These are phyloP conservation scores for Nicotiana rustica DNA, from an alignment of 305 asterid genomes.

Conservation along the genomic window DNA sequence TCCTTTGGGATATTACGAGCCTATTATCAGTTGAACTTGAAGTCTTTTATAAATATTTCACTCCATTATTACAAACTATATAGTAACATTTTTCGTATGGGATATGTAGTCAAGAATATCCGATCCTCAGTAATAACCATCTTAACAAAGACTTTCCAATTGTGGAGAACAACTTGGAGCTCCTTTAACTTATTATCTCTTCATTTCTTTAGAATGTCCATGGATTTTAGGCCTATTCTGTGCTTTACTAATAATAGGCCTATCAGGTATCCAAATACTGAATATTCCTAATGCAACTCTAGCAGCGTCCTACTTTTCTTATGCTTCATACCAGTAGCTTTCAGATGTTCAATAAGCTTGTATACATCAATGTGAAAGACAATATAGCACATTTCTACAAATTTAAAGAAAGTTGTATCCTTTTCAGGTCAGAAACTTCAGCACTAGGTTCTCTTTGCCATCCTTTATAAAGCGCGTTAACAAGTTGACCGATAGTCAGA, in stretches of 20 bases:
- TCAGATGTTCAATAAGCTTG: background rate
- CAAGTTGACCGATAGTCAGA: constrained; percentile 37
- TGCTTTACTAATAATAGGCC: background rate
- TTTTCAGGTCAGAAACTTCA: constrained; percentile 42
- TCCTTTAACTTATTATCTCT: background rate
- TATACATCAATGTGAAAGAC: background rate
- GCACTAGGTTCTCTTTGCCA: constrained; percentile 42
- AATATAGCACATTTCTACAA: background rate
- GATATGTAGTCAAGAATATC: background rate
- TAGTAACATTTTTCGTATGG: background rate
- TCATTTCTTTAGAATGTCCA: background rate
- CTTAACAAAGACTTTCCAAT: background rate
- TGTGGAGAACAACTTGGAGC: background rate
- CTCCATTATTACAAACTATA: too few species aligned
- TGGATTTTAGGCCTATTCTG: background rate
- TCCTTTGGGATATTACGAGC: too few species aligned
- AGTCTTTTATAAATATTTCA: too few species aligned
- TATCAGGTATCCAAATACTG: background rate
- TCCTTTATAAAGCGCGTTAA: constrained; percentile 40
- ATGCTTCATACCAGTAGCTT: background rate
- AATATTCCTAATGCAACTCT: constrained; percentile 5
- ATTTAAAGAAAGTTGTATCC: background rate
- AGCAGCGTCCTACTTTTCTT: background rate
- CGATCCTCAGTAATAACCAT: background rate
- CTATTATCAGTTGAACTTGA: too few species aligned